Evolutionary conservation across 768 basidiomycete species (phyloP), one percentile per base, ranked within the genome.

Genomic region (Trametes elegans): DNA sequence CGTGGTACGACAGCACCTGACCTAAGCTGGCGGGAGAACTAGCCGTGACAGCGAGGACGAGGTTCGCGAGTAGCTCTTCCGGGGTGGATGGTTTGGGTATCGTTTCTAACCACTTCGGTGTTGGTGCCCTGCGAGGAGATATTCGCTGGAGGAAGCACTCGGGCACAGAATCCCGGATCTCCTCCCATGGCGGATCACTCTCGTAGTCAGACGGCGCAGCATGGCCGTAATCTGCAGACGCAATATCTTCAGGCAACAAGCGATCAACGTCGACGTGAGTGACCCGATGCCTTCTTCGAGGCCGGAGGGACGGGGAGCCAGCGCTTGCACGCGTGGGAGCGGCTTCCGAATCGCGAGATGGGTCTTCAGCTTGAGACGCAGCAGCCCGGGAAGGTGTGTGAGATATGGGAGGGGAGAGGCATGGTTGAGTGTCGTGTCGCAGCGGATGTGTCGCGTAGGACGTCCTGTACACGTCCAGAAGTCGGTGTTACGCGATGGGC

Each of bases 1-100:
- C 69, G 63, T 85, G 81, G 61, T 79, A 83, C 49, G 78, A 73
- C n/a, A 82, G 47, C n/a, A 83, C 60, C 7, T 63, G 66, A 3
- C 74, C 67, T 35, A 77, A 67, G 39, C 64, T 62, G 16, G 71
- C 68, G 13, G 68, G 72, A 26, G 64, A 65, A 7, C 62, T 66
- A n/a, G 62, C 59, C 21, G 66, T 68, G 31, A 75, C 50, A 32
- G 77, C 69, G 57, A 67, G 68, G 26, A 79, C 60, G 42, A 83
- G 68, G 59, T 77, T 79, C 29, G 65, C 69, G 58, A 55, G 29
- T 11, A 65, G 51, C 11, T 63, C 61, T 18, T 32, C 46, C 21
- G 54, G 29, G 9, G 60, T 56, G 18, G 46, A 27, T 27, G 62
- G 60, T 7, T 48, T 21, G 31, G 49, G 53, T 43, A 52, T 51